phyloP scores from a whole-genome alignment of 2,329 filamentous ascomycete genomes.

The Arthrobotrys megalospora region DNA sequence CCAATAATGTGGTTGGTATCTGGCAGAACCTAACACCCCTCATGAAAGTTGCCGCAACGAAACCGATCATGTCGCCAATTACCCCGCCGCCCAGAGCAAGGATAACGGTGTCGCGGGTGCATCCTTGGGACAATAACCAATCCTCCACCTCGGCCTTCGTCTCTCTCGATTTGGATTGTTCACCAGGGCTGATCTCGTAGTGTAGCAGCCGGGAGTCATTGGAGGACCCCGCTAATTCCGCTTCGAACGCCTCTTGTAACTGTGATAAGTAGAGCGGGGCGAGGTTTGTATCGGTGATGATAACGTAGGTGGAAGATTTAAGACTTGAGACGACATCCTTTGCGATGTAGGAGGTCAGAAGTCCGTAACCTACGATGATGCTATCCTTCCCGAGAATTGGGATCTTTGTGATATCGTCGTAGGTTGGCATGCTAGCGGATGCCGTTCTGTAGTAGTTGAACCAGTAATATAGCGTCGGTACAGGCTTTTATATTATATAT shows the following conservation, averaged over 20 bases:
- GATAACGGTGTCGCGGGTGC: slow-evolving; percentile 93
- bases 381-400: slow-evolving; percentile 88
- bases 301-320: slow-evolving; percentile 89
- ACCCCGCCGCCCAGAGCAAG: slow-evolving; percentile 96
- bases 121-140: slow-evolving; percentile 93
- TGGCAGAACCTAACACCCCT: slow-evolving; percentile 95
- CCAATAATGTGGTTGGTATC: slow-evolving; percentile 91
- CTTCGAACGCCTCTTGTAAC: slow-evolving; percentile 79
- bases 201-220: slow-evolving; percentile 79
- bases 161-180: slow-evolving; percentile 91
- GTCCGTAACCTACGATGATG: slow-evolving; percentile 90
- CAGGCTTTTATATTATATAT: not conserved
- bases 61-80: slow-evolving; percentile 98
- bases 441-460: not conserved
- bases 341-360: slow-evolving; percentile 87
- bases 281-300: slow-evolving; percentile 97
- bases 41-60: slow-evolving; percentile 98
- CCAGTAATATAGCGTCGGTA: slow-evolving; percentile 3
- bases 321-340: slow-evolving; percentile 84
- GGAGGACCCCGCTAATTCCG: slow-evolving; percentile 60
- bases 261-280: slow-evolving; percentile 82
- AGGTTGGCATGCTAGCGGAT: slow-evolving; percentile 25
- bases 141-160: slow-evolving; percentile 97
- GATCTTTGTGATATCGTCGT: slow-evolving; percentile 71
- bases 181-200: slow-evolving; percentile 89